A percentile compares a stretch with the other conserved stretches of the same genome.
These are phyloP conservation scores for Vigna hirtella DNA, from an alignment of 306 rosid species.

Conservation along the genomic window DNA sequence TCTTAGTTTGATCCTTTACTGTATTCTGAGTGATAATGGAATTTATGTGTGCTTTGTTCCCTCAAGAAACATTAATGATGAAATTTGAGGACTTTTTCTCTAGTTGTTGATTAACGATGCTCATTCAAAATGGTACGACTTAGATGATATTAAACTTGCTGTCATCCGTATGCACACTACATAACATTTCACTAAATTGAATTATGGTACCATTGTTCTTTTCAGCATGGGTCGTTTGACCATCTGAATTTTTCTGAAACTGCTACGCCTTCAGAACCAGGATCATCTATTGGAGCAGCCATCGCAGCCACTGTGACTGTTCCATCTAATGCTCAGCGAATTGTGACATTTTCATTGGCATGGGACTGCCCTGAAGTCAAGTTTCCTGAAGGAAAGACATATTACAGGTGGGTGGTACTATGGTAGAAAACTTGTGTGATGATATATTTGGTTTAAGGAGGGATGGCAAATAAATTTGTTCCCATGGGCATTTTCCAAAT, in stretches of 20 bases:
- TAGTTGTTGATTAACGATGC: no score
- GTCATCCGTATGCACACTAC: conserved; percentile 10
- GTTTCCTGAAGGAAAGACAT: conserved; percentile 67
- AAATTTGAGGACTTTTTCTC: no score
- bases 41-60: conserved; percentile 15
- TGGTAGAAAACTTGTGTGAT: conserved; percentile 32
- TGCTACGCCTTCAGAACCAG: conserved; percentile 69
- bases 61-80: no score
- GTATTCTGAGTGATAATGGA: conserved; percentile 3
- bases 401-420: conserved; percentile 68
- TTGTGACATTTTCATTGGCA: conserved; percentile 87
- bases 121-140: neutral
- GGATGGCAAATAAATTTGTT: no score
- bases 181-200: conserved; percentile 42
- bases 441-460: conserved; percentile 20
- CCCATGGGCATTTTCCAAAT: no score
- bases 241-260: conserved; percentile 57
- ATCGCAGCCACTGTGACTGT: conserved; percentile 83
- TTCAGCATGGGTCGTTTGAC: conserved; percentile 88
- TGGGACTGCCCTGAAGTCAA: conserved; percentile 95
- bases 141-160: conserved; percentile 24
- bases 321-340: conserved; percentile 68
- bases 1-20: neutral
- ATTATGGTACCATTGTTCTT: conserved; percentile 38
- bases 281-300: conserved; percentile 97